Base-by-base conservation (phyloP, 129 eudicot species). In the Centrapalus pauciflorus region DNA sequence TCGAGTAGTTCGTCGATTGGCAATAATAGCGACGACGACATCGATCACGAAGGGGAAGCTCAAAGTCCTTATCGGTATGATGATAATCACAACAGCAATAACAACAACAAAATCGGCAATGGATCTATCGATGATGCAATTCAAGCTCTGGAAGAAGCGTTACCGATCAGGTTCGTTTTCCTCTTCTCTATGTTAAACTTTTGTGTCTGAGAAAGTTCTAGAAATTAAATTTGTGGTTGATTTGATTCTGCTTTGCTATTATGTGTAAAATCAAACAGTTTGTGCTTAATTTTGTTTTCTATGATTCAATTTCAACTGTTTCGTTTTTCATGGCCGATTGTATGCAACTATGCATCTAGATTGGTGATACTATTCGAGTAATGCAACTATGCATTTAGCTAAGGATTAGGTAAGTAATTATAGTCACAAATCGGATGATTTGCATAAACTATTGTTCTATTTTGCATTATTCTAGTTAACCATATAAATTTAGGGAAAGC, bases 1-100 rank as follows among this genome's bases (percentile, higher is more conserved):
- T 72, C 77, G 1, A 13, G 56, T 21, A 72, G 64, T 72, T 72
- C 77, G 21, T 72, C 77, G 1, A 72, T 72, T 10, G 77, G 77
- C 0, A 40, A 72, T 3, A 72, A 72, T 20, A 72, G 71, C 64
- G 77, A 70, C 1, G 35, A 59, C n/a, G 27, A 19, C 3, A 16
- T n/a, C 21, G 70, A 25, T 26, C 61, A 25, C 11, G 55, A 37
- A 54, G 49, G 10, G 0, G 70, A 72, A 50, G 77, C 64, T 51
- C 56, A 62, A n/a, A 72, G 77, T 51, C 13, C 17, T 29, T 72
- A 38, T 26, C 49, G 26, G 16, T 16, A 13, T 23, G 61, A 24
- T 16, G 21, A 45, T 45, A 20, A 45, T 19, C 26, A 25, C 12
- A 17, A 55, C 28, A 38, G 5, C 17, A 16, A n/a, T 11, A 30